Conservation (phyloP, 169 alveolate species). For the Eimeria tenella region DNA sequence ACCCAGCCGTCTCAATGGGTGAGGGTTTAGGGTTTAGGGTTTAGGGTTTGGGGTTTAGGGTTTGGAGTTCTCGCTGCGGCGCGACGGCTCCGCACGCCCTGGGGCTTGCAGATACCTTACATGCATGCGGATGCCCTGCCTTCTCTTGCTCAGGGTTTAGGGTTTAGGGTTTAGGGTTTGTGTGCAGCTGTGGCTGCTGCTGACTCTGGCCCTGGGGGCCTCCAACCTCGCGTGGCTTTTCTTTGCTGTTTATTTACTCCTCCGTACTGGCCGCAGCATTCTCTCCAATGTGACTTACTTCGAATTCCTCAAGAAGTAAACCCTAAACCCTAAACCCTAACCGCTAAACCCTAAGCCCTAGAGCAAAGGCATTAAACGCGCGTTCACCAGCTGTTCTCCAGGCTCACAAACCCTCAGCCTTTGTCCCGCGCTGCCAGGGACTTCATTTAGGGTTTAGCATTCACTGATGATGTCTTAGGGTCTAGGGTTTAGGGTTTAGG, state of each 20-base stretch:
- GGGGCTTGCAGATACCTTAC: not conserved
- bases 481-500: not conserved
- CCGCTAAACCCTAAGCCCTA: not conserved
- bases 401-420: too few species aligned
- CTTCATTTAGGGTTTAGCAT: too few species aligned
- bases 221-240: conserved; percentile 86
- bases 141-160: not conserved
- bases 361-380: not conserved
- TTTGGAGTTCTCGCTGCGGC: not conserved
- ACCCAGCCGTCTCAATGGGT: conserved; percentile 79
- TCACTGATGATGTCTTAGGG: not conserved
- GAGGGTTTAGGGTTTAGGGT: conserved; percentile 5
- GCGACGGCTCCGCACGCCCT: not conserved
- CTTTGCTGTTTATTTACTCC: conserved; percentile 87
- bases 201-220: conserved; percentile 75
- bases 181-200: conserved; percentile 72
- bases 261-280: conserved; percentile 89
- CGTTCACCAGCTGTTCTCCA: not conserved
- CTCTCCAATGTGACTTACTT: conserved; percentile 93
- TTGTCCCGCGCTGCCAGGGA: too few species aligned
- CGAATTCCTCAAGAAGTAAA: conserved; percentile 87
- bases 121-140: too few species aligned
- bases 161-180: not conserved
- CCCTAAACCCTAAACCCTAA: not conserved
- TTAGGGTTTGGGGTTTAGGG: not conserved